Evolutionary conservation across 495 filamentous ascomycete species (phyloP), one percentile per base, ranked within the genome.

Genomic region (Wilcoxina mikolae): DNA sequence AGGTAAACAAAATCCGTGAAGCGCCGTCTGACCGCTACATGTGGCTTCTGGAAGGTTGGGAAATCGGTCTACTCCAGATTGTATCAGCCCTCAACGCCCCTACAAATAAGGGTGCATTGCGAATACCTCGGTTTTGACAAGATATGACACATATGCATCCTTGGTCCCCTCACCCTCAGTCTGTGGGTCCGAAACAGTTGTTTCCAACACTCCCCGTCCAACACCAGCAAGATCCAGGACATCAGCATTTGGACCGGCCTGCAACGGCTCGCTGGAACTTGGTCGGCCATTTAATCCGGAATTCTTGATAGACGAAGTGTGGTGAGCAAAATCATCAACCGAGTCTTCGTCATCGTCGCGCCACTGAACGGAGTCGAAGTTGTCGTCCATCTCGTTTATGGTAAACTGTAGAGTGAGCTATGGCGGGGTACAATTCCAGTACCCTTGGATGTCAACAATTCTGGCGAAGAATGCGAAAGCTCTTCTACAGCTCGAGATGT

Each of bases 1-100:
- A 98, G 80, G 66, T 95, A 98, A 56, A 93, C 83, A 67, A 98
- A 98, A 69, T 98, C 91, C 53, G 88, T 95, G 67, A 95, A 98
- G 58, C 91, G 83, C 56, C 91, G 78, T 52, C 93, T 85, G 38
- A 94, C 84, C 25, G 71, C 69, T 56, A 84, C 84, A 0, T 78
- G 75, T 15, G 84, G 70, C 61, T 83, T 84, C 66, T 89, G 83
- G 69, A 95, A 98, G 59, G 84, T 83, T 54, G 85, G 79, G 67
- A 95, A 96, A 65, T 91, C 85, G 59, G 89, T 93, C 90, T 96
- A 60, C 23, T 4, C 5, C 22, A 52, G 31, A 12, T 24, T 17
- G n/a, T 17, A 46, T 46, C 22, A 46, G 43, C 43, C 22, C n/a
- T 24, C 43, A 3, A 11, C n/a, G n/a, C 3, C n/a, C 2, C 43